Evolutionary conservation across 495 filamentous ascomycete genomes (phyloP).

Genomic region (Penicillium dipodomyicola): DNA sequence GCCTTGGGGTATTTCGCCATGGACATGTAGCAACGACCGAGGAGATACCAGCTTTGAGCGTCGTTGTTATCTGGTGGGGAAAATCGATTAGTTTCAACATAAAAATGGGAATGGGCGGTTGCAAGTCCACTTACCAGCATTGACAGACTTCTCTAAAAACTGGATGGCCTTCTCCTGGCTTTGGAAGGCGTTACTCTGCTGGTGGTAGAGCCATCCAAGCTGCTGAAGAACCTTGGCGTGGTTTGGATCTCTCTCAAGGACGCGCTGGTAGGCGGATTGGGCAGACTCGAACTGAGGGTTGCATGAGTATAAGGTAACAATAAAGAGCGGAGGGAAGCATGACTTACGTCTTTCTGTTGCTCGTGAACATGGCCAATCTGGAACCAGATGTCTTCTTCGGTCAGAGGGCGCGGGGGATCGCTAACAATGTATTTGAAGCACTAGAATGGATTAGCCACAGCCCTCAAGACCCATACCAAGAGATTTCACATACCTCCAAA

Average conservation of each 20-base stretch:
- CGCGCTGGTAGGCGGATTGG: constrained; percentile 85
- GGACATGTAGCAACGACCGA: constrained; percentile 98
- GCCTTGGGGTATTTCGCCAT: constrained; percentile 99
- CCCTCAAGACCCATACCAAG: neutral
- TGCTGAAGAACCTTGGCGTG: constrained; percentile 99
- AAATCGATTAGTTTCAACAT: constrained; percentile 2
- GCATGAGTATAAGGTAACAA: constrained; percentile 19
- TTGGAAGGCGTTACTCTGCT: constrained; percentile 81
- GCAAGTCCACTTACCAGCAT: constrained; percentile 63
- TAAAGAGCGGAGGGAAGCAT: neutral
- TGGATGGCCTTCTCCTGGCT: constrained; percentile 96
- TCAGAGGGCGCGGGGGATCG: constrained; percentile 87
- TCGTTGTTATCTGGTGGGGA: constrained; percentile 71
- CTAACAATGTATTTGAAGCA: constrained; percentile 98
- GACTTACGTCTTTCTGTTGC: constrained; percentile 94
- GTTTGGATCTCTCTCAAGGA: constrained; percentile 91
- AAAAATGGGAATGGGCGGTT: neutral
- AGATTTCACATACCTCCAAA: constrained; percentile 65
- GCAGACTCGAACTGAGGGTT: constrained; percentile 78
- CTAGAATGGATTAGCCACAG: constrained; percentile 41
- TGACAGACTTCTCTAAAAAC: constrained; percentile 95
- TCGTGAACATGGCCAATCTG: constrained; percentile 99
- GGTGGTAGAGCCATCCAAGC: constrained; percentile 96
- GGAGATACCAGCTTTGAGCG: constrained; percentile 97
- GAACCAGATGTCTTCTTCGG: constrained; percentile 99